phyloP scores from a whole-genome alignment of 805 yeast genomes.

The Saccharomycopsis selenospora region DNA sequence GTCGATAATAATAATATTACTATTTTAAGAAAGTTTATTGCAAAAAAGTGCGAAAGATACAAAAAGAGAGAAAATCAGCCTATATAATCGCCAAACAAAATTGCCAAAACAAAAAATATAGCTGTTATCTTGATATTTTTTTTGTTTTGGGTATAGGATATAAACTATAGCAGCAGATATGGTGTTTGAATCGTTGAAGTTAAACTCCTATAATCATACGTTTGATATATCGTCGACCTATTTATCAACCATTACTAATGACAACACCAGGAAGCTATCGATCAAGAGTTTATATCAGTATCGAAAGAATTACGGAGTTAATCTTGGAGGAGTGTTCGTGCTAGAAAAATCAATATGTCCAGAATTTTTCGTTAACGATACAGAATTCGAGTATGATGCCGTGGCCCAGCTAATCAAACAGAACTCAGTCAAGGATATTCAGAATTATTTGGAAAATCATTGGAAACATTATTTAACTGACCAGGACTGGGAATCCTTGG shows the following conservation, averaged over 20 bases:
- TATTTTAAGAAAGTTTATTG: no score
- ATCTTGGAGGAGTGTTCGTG: slow-evolving; percentile 74
- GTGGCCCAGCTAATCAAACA: slow-evolving; percentile 40
- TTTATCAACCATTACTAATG: neutral
- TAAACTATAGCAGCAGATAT: no score
- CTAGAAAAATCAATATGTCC: slow-evolving; percentile 73
- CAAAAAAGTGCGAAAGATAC: no score
- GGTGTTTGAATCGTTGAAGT: neutral
- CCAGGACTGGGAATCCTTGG: slow-evolving; percentile 74
- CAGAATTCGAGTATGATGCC: slow-evolving; percentile 67
- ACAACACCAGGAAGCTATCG: neutral
- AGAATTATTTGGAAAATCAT: slow-evolving; percentile 47
- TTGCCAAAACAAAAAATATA: no score
- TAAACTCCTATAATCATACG: neutral
- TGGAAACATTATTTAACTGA: slow-evolving; percentile 57
- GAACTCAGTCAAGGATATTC: slow-evolving; percentile 50
- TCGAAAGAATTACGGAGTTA: slow-evolving; percentile 70
- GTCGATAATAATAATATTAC: no score
- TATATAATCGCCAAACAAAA: no score
- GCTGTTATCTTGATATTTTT: no score
- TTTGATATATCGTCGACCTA: neutral
- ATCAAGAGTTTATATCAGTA: slow-evolving; percentile 43
- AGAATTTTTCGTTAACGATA: slow-evolving; percentile 47
- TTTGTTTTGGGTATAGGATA: no score
- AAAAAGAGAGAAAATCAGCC: no score